Conservation (phyloP, 2,329 filamentous ascomycete genomes). For the Aureobasidium sp. region DNA sequence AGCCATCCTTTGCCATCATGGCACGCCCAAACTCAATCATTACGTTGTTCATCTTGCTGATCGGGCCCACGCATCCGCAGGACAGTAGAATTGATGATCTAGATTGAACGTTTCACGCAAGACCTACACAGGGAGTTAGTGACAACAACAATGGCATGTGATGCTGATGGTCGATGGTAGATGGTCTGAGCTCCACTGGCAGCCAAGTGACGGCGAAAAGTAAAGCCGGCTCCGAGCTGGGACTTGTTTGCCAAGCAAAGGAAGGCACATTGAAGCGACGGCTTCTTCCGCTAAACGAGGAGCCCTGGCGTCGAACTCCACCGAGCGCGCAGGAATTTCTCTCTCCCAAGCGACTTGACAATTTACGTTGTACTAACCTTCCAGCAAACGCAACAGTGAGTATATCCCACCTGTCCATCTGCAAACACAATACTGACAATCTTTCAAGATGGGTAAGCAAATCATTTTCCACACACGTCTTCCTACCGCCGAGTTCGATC, state of each 20-base stretch:
- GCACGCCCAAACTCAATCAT: conserved; percentile 68
- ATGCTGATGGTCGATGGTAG: not conserved
- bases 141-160: conserved; percentile 3
- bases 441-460: conserved; percentile 17
- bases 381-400: conserved; percentile 17
- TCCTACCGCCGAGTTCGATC: conserved; percentile 7
- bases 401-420: not conserved
- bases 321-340: conserved; percentile 11
- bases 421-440: not conserved
- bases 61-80: not conserved
- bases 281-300: conserved; percentile 7
- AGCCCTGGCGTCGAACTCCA: not conserved
- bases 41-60: conserved; percentile 54
- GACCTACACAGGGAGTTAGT: conserved; percentile 2
- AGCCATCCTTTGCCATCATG: conserved; percentile 59
- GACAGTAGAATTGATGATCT: not conserved
- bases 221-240: not conserved
- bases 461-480: not conserved
- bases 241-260: not conserved
- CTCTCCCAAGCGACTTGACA: conserved; percentile 5
- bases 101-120: not conserved
- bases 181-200: not conserved
- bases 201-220: not conserved
- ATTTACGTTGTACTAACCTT: conserved; percentile 17
- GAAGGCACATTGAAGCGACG: not conserved